A percentile compares a stretch with the other conserved stretches of the same genome.
Conservation (phyloP, 805 yeast genomes). For the Kodamaea kaohsiungensis region DNA sequence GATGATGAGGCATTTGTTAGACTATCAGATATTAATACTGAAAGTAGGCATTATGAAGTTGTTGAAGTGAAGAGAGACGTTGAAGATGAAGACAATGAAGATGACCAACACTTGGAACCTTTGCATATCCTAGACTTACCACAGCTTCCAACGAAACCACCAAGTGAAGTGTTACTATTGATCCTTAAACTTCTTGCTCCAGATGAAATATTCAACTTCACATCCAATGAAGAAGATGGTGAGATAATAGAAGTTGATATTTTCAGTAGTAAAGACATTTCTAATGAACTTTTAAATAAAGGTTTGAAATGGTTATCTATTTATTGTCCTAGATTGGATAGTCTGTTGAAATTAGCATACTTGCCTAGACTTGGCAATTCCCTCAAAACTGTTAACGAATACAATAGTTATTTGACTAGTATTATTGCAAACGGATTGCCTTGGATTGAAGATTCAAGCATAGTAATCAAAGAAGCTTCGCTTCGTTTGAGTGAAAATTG, state of each 20-base stretch:
- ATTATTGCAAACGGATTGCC: constrained; percentile 49
- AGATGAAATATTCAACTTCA: constrained; percentile 53
- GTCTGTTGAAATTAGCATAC: constrained; percentile 19
- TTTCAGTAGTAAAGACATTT: constrained; percentile 37
- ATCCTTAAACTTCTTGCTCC: constrained; percentile 52
- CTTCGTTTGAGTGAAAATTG: constrained; percentile 74
- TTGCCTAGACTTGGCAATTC: constrained; percentile 30
- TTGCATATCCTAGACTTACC: constrained; percentile 66
- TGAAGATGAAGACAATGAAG: constrained; percentile 11
- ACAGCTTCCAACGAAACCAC: constrained; percentile 44
- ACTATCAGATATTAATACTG: neutral
- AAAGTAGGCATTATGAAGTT: neutral
- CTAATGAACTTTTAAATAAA: constrained; percentile 18
- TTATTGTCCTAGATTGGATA: constrained; percentile 34
- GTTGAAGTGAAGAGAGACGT: neutral
- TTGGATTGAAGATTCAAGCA: constrained; percentile 45
- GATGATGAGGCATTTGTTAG: neutral
- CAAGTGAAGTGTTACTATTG: constrained; percentile 43
- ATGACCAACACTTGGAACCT: constrained; percentile 29
- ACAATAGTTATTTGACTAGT: constrained; percentile 50
- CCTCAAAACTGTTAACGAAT: constrained; percentile 33
- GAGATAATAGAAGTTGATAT: constrained; percentile 17
- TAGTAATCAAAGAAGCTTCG: constrained; percentile 58
- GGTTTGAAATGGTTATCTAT: constrained; percentile 48
- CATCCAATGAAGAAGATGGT: constrained; percentile 14